Base-by-base conservation (phyloP, 306 rosid genomes). In the Cucurbita maxima region DNA sequence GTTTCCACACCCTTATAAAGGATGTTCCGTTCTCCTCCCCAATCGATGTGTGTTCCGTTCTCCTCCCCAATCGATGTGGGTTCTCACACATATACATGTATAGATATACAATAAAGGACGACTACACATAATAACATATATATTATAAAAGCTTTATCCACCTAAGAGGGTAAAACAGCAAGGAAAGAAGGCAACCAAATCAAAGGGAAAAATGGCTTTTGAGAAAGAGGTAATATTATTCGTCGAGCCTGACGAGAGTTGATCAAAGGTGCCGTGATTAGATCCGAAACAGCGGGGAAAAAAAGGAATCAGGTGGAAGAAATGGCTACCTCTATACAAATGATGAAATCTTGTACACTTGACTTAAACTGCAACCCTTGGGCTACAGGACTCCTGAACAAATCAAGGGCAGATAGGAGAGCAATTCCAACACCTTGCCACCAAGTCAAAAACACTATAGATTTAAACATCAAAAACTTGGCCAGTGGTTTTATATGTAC, bases 401-500 rank as follows among this genome's bases (percentile, higher is more conserved):
- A 79, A 79, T 92, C 99, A 61, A 91, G 76, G 77, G 94, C 78
- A 80, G 81, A 91, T 2, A 95, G 88, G 77, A 88, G 83, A 83
- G 99, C 92, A 80, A 89, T 95, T 79, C 96, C 99, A 83, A 95
- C 96, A 78, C 99, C 99, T 95, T 95, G 99, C 99, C 97, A 95
- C 99, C 99, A 95, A 74, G 99, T 95, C 83, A 95, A 88, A 75
- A 95, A 95, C 68, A 95, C 99, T 75, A 95, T 91, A 40, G 99
- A 91, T 75, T 95, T 95, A 81, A 95, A 91, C 40, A 96, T 91
- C 90, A 95, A 78, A 87, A 95, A 91, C 82, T 95, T 95, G 77
- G 92, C 91, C 87, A 95, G 78, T 34, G 99, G 99, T 76, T 95
- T 85, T 85, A 95, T 95, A 76, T 87, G 99, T 54, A 90, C 89